These are phyloP conservation scores for Trichosanthes truncata DNA, from an alignment of 306 rosid genomes.

Conservation along the genomic window DNA sequence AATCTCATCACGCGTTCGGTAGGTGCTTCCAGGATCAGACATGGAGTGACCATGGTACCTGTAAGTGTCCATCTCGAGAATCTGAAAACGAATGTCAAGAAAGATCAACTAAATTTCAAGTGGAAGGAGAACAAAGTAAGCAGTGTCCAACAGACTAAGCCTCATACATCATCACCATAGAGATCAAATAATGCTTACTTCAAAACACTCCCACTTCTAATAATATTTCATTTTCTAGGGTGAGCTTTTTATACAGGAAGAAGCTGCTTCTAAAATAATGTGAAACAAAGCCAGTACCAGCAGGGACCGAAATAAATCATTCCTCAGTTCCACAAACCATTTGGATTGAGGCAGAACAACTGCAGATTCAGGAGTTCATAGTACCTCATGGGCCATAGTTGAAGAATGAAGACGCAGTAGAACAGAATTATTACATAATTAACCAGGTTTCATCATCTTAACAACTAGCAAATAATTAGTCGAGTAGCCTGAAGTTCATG, in stretches of 20 bases:
- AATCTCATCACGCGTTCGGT: constrained; percentile 94
- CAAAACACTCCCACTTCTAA: not conserved
- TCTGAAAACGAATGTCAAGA: constrained; percentile 37
- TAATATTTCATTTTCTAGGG: not conserved
- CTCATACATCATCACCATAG: not conserved
- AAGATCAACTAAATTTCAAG: constrained; percentile 9
- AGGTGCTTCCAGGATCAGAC: constrained; percentile 99
- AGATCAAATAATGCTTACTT: not conserved
- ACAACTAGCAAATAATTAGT: not conserved
- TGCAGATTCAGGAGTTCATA: not conserved
- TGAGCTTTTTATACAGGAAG: not conserved
- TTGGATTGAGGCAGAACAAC: not conserved
- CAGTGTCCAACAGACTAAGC: not conserved
- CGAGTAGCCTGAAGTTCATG: not conserved
- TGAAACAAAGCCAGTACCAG: not conserved
- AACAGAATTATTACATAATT: not conserved
- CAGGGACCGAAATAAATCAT: not conserved
- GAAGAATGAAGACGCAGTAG: not conserved
- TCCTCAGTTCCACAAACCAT: not conserved
- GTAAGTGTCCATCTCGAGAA: constrained; percentile 96
- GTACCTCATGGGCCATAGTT: not conserved
- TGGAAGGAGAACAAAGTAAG: constrained; percentile 1
- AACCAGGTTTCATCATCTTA: not conserved
- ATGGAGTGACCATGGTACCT: constrained; percentile 97
- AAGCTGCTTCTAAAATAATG: not conserved